Evolutionary conservation across 768 basidiomycete genomes (phyloP).

Genomic region (Pulveroboletus sp.): DNA sequence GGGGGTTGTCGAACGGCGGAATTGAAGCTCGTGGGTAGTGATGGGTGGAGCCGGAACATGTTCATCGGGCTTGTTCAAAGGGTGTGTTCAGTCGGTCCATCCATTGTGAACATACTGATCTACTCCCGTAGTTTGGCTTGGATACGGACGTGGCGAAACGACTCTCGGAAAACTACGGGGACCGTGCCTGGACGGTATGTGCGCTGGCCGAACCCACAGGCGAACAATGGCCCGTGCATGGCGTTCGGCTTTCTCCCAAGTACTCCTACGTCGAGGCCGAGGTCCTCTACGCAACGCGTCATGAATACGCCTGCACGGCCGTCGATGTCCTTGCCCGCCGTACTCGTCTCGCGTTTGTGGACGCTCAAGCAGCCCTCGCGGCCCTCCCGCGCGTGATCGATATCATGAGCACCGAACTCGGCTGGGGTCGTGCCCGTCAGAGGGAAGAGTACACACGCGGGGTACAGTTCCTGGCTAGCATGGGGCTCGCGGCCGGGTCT

Average conservation of each 20-base stretch:
- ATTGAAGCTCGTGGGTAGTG: constrained; percentile 83
- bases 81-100: constrained; percentile 37
- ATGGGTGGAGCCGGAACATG: constrained; percentile 95
- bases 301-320: constrained; percentile 93
- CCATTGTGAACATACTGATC: not conserved
- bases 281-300: constrained; percentile 78
- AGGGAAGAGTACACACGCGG: constrained; percentile 54
- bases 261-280: constrained; percentile 95
- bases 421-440: constrained; percentile 64
- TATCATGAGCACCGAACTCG: constrained; percentile 83
- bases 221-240: constrained; percentile 81
- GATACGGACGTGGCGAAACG: constrained; percentile 92
- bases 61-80: constrained; percentile 93
- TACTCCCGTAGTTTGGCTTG: constrained; percentile 63
- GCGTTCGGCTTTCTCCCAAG: constrained; percentile 58
- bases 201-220: constrained; percentile 75
- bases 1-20: constrained; percentile 73
- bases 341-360: constrained; percentile 91
- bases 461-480: constrained; percentile 67
- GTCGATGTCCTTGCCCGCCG: constrained; percentile 90
- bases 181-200: constrained; percentile 93
- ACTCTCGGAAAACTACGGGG: constrained; percentile 90
- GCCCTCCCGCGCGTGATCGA: constrained; percentile 85
- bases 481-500: constrained; percentile 67
- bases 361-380: constrained; percentile 78